Percentiles rank a stretch among this genome's conserved stretches.
Conservation (phyloP, 2,329 filamentous ascomycete species). For the Beauveria rudraprayagi region DNA sequence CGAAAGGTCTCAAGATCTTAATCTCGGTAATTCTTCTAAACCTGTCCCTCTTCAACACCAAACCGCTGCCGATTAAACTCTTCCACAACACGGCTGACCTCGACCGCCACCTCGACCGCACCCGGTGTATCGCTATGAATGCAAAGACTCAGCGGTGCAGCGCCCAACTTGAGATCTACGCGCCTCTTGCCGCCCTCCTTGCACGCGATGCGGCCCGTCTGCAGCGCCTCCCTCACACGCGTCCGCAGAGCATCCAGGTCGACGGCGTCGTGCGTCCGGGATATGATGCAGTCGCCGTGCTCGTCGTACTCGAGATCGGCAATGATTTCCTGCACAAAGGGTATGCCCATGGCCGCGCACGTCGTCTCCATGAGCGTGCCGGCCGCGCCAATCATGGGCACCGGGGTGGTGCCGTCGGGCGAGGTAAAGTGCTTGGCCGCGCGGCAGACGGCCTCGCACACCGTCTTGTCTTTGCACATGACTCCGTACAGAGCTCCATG, state of each 20-base stretch:
- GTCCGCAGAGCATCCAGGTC: background rate
- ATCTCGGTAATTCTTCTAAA: no score
- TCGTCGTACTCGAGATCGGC: conserved; percentile 5
- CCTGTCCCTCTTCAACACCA: background rate
- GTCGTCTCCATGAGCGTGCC: conserved; percentile 3
- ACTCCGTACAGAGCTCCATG: conserved; percentile 2
- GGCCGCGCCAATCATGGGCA: conserved; percentile 7
- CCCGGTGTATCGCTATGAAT: conserved; percentile 1
- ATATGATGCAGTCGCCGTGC: conserved; percentile 1
- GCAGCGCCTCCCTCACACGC: background rate
- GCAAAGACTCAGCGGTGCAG: background rate
- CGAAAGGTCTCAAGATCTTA: no score
- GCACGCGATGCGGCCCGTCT: background rate
- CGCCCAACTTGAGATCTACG: background rate
- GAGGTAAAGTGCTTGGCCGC: background rate
- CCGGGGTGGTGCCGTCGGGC: background rate
- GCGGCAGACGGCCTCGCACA: conserved; percentile 1
- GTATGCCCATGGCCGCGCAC: background rate
- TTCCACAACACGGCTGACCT: background rate
- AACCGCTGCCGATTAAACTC: background rate
- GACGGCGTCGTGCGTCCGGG: background rate
- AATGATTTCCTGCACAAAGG: conserved; percentile 5
- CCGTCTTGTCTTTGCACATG: conserved; percentile 1
- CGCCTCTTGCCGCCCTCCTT: background rate
- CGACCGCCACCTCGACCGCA: background rate